Percentiles rank a stretch among this genome's conserved stretches.
Evolutionary conservation across 2,329 filamentous ascomycete species (phyloP).

Genomic region (Cercospora sp.): DNA sequence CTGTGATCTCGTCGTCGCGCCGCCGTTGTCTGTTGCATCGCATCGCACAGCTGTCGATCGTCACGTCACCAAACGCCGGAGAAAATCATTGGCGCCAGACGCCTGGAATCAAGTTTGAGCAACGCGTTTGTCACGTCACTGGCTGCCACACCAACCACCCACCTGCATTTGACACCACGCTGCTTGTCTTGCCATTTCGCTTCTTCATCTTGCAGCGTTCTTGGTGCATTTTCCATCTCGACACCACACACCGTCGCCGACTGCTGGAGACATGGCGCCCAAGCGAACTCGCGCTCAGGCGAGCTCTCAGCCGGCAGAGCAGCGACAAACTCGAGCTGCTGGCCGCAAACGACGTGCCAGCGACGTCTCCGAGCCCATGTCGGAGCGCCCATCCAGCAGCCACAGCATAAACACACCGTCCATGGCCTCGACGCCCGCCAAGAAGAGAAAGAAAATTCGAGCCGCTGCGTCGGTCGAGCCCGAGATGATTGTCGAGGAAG

Average conservation of each 20-base stretch:
- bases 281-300: conserved; percentile 26
- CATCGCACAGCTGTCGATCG: neutral
- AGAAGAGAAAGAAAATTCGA: conserved; percentile 30
- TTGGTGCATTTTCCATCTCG: neutral
- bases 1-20: neutral
- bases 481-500: conserved; percentile 33
- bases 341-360: conserved; percentile 33
- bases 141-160: neutral
- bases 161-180: neutral
- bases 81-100: neutral
- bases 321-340: conserved; percentile 23
- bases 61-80: neutral
- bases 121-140: neutral
- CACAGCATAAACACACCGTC: conserved; percentile 20
- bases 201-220: neutral
- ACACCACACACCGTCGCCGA: neutral
- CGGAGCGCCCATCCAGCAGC: conserved; percentile 29
- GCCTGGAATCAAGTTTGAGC: neutral
- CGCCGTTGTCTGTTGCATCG: neutral
- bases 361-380: conserved; percentile 31
- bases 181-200: neutral
- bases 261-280: conserved; percentile 27
- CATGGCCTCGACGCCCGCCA: conserved; percentile 26
- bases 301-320: conserved; percentile 20
- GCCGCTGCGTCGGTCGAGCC: conserved; percentile 28